These are phyloP conservation scores for Pseudognaphalium luteoalbum DNA, from an alignment of 129 eudicot species.

Conservation along the genomic window DNA sequence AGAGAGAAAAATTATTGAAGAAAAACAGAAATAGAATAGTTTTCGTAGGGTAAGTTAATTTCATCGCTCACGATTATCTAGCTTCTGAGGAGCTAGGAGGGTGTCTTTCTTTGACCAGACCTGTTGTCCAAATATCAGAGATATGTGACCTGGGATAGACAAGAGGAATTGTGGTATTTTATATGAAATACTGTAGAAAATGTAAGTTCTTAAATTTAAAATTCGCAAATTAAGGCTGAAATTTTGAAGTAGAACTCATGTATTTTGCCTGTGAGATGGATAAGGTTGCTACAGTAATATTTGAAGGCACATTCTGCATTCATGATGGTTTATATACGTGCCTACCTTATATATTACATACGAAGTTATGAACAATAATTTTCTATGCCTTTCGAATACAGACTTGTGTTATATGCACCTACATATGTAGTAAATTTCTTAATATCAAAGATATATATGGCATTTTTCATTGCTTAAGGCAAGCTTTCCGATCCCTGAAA, in stretches of 20 bases:
- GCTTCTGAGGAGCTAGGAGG: not conserved
- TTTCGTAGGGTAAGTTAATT: not conserved
- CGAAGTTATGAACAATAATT: not conserved
- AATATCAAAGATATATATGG: not conserved
- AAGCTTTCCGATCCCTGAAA: not conserved
- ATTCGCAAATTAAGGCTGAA: not conserved
- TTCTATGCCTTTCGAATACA: not conserved
- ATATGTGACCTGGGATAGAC: no score
- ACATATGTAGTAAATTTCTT: not conserved
- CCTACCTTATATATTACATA: not conserved
- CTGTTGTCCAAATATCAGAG: not conserved
- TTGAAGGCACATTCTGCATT: not conserved
- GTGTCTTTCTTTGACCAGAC: not conserved
- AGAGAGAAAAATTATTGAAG: not conserved
- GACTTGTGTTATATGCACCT: not conserved
- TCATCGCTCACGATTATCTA: not conserved
- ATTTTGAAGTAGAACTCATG: not conserved
- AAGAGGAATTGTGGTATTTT: no score
- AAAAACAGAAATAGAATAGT: not conserved
- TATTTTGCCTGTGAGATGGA: not conserved
- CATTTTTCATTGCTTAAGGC: not conserved
- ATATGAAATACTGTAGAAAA: not conserved
- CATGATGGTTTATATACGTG: not conserved
- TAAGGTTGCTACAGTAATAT: not conserved
- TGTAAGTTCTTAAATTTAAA: not conserved